These are phyloP conservation scores for Cadophora gregata DNA, from an alignment of 2,329 filamentous ascomycete genomes.

Conservation along the genomic window DNA sequence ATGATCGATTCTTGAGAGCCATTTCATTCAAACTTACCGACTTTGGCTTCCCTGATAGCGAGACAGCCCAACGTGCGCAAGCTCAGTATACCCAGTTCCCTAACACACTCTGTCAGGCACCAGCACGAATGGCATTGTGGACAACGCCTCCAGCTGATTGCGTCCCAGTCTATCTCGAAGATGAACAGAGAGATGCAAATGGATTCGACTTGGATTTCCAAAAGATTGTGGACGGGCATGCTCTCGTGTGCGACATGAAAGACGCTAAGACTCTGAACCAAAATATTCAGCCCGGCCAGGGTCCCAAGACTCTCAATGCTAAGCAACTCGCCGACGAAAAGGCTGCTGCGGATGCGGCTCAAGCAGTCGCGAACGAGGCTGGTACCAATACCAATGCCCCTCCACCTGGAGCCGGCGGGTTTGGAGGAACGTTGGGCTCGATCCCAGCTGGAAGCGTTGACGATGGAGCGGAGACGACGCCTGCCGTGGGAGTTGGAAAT, in stretches of 20 bases:
- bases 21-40: slow-evolving; percentile 10
- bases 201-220: not conserved
- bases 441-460: no score
- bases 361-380: not conserved
- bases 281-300: not conserved
- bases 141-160: not conserved
- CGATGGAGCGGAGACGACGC: no score
- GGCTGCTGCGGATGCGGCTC: not conserved
- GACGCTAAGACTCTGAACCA: not conserved
- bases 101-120: not conserved
- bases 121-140: not conserved
- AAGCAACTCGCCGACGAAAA: not conserved
- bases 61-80: not conserved
- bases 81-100: slow-evolving; percentile 2
- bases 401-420: not conserved
- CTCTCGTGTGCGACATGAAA: not conserved
- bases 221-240: not conserved
- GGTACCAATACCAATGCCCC: not conserved
- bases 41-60: not conserved
- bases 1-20: not conserved
- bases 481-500: no score
- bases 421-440: not conserved
- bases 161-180: not conserved
- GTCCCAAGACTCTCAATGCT: not conserved
- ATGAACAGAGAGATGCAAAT: not conserved